Base-by-base conservation (phyloP, 257 asterid species). In the Cynanchum wilfordii region DNA sequence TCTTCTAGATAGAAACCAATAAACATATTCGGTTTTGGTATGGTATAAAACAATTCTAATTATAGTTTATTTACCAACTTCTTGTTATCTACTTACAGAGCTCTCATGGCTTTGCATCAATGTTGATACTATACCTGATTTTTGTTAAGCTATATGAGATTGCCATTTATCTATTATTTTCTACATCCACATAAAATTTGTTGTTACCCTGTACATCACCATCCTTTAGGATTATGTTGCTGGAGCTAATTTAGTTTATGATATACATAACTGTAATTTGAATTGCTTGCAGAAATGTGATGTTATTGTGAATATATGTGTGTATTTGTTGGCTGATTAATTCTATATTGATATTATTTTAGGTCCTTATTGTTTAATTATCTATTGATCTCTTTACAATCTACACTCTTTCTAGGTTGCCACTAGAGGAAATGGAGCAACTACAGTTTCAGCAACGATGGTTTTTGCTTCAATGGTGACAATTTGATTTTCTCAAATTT, bases 371-470 rank as follows among this genome's bases (percentile, higher is more conserved):
- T 29, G 51, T 36, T 24, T 8, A 47, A 22, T 38, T 22, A 59
- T 27, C 24, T 24, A 36, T 25, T 58, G 33, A 27, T 17, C n/a
- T 54, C 47, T 63, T 33, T 60, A 42, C 38, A 19, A 22, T 19
- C 10, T 72, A 63, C 63, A 65, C 76, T 59, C 64, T 68, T 82
- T 81, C 76, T 82, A 94, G 97, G 91, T 91, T 75, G 98, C 99
- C 64, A 85, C 87, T 12, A 55, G 88, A 75, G 95, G 89, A 50
- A 91, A 87, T 81, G 99, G 99, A 47, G 98, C 99, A 54, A 91
- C 99, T 52, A 94, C 99, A 72, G 99, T 94, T 68, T 94, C 99
- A 42, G 98, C 99, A 52, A 91, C 99, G 45, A 92, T 92, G 97
- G 71, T 91, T 77, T 87, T 91, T 78, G 97, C 99, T 74, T 82